phyloP scores from a whole-genome alignment of 176 grass and related monocot species.

The maize (Zea mays) region DNA sequence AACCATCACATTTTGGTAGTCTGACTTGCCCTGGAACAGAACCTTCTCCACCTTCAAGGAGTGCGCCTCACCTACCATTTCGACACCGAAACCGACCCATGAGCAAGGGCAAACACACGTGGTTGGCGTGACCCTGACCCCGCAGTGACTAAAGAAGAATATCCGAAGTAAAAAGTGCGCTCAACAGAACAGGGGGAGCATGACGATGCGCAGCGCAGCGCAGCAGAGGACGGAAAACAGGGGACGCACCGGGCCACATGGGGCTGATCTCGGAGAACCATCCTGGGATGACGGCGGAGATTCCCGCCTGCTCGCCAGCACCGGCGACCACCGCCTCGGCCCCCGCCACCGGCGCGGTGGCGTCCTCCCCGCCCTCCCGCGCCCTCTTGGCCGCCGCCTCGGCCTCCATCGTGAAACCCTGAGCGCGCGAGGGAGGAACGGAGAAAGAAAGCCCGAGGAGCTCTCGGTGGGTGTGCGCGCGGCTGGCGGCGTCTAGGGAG shows the following conservation, averaged over 20 bases:
- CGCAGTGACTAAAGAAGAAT: neutral
- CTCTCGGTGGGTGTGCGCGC: neutral
- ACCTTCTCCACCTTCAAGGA: constrained; percentile 92
- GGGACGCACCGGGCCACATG: constrained; percentile 82
- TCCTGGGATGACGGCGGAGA: constrained; percentile 86
- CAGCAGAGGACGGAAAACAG: too few species aligned
- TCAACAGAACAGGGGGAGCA: neutral
- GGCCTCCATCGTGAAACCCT: constrained; percentile 41
- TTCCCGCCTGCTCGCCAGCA: constrained; percentile 54
- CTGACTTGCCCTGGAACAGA: constrained; percentile 84
- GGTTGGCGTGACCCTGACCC: neutral
- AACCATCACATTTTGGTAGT: constrained; percentile 93
- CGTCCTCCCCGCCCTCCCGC: constrained; percentile 42
- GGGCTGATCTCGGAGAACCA: constrained; percentile 99
- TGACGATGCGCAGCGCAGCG: neutral
- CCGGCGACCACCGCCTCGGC: constrained; percentile 5
- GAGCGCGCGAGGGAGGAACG: neutral
- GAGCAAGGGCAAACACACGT: constrained; percentile 7
- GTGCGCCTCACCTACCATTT: constrained; percentile 76
- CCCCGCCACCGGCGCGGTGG: neutral
- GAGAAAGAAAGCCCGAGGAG: neutral
- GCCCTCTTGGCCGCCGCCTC: constrained; percentile 52
- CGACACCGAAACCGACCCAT: neutral
- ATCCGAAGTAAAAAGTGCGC: neutral
- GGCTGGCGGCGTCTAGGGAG: neutral